Base-by-base conservation (phyloP, 1,284 basidiomycete genomes). In the Puccinia horiana region DNA sequence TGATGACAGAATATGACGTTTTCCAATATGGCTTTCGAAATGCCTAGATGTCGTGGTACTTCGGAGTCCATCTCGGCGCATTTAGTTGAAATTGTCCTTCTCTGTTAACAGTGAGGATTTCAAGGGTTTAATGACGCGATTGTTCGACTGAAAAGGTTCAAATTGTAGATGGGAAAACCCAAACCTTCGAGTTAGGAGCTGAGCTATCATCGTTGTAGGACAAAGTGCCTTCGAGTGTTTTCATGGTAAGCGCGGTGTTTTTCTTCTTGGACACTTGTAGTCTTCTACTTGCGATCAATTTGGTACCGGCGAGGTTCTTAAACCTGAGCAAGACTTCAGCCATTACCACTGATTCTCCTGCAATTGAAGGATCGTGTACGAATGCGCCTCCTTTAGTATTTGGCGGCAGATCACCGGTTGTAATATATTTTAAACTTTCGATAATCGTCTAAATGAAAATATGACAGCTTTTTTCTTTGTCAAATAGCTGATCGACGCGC, bases 1-100 rank as follows among this genome's bases (percentile, higher is more conserved):
- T 99, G 97, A 87, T 99, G 97, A 87, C 97, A 99, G 86, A 99
- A 99, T 83, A 99, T 98, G 85, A 99, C 96, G 86, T 98, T 98
- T 86, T 99, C 96, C 29, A 99, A 91, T 72, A 99, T 96, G 9
- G 96, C 92, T 87, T 94, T 96, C 16, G 95, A 97, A 2, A 99
- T 96, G 63, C 97, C 97, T n/a, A 99, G 91, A 16, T 94, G 89
- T 83, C 92, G 90, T 6, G 96, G 95, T 65, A 99, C 95, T 87
- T 99, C 97, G 20, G 91, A 89, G 86, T 99, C 96, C 90, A 99
- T 93, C 87, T 98, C 96, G 2, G 95, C 94, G 85, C 95, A 97
- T 88, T 96, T 97, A 0, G 95, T 97, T 1, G 95, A 98, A 82
- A 98, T 95, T 3, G 91, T 92, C 29, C 91, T 92, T 84, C 95